phyloP scores from a whole-genome alignment of 2,329 filamentous ascomycete genomes.

The Fusarium sp. region DNA sequence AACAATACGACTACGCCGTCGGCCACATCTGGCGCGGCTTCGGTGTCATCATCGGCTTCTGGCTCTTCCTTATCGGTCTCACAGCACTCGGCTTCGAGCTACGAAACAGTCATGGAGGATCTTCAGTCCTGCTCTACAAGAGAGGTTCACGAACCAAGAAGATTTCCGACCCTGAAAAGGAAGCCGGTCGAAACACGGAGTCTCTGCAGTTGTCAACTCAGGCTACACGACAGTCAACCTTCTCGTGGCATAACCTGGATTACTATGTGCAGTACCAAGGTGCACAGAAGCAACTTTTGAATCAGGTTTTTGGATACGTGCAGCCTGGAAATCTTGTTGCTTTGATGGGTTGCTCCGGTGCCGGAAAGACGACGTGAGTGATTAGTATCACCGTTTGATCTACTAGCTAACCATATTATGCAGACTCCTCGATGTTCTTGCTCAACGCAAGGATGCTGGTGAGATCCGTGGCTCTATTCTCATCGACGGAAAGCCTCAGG shows the following conservation, averaged over 20 bases:
- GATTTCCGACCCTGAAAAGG: not conserved
- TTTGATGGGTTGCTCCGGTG: conserved; percentile 82
- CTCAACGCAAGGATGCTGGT: conserved; percentile 72
- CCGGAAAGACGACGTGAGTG: conserved; percentile 81
- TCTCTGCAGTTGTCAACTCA: not conserved
- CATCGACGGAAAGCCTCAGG: conserved; percentile 71
- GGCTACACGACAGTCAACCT: conserved; percentile 54
- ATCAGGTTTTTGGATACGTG: conserved; percentile 78
- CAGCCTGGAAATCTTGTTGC: conserved; percentile 86
- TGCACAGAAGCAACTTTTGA: conserved; percentile 67
- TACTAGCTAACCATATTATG: rapidly evolving
- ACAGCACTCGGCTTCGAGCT: conserved; percentile 58
- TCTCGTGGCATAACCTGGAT: conserved; percentile 77
- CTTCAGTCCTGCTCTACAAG: not conserved
- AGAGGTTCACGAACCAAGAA: not conserved
- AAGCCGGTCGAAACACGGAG: not conserved
- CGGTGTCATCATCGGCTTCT: conserved; percentile 78
- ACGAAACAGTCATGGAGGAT: not conserved
- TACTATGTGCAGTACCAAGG: conserved; percentile 77
- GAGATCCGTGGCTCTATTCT: conserved; percentile 59
- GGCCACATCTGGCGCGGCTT: conserved; percentile 77
- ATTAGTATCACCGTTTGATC: rapidly evolving
- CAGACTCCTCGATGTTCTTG: conserved; percentile 66
- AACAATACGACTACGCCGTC: conserved; percentile 63
- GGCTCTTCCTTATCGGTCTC: conserved; percentile 76